Conservation (phyloP, 2,329 filamentous ascomycete genomes). For the Sporothrix brunneoviolacea region DNA sequence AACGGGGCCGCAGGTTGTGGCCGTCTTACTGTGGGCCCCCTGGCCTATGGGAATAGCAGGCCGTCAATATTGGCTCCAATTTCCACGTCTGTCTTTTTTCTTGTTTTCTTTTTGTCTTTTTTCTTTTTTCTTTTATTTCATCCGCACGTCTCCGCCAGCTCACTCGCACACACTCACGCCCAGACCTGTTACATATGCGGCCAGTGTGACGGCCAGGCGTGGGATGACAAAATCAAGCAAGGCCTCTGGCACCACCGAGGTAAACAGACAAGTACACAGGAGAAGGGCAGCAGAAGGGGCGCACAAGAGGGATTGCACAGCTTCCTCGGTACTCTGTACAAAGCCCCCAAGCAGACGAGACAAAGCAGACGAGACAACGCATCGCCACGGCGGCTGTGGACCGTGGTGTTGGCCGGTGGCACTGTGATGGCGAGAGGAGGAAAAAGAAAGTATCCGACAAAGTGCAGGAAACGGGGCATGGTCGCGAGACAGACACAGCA, state of each 20-base stretch:
- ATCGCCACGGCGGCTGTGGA: background rate
- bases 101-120: background rate
- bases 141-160: background rate
- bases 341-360: background rate
- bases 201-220: conserved; percentile 38
- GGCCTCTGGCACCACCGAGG: background rate
- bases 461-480: background rate
- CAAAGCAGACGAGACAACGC: background rate
- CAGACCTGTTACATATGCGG: conserved; percentile 22
- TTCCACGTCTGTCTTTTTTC: background rate
- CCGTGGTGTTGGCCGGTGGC: background rate
- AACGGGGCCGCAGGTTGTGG: no score
- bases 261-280: background rate
- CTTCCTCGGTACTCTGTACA: background rate
- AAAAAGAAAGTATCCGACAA: background rate
- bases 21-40: background rate
- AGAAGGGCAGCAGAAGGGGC: background rate
- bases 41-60: conserved; percentile 11
- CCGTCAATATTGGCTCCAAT: conserved; percentile 5
- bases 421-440: background rate
- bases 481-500: no score
- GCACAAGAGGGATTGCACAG: background rate
- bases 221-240: background rate
- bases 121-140: background rate
- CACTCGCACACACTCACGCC: conserved; percentile 1